Evolutionary conservation across 2,329 filamentous ascomycete genomes (phyloP), one percentile per base, ranked within the genome.

Genomic region (Stagonosporopsis chrysanthemi): DNA sequence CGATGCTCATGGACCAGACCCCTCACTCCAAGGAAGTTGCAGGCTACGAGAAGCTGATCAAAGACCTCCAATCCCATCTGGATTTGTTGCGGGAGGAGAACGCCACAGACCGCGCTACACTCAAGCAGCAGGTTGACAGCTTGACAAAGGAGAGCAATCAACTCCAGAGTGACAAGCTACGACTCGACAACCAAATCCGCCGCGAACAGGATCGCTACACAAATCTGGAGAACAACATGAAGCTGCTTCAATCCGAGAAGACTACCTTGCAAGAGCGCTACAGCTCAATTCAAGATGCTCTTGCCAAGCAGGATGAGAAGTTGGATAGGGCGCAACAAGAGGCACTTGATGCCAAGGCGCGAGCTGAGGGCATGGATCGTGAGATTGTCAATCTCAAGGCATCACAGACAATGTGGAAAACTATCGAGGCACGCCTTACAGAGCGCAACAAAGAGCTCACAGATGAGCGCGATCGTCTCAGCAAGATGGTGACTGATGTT

Each of bases 291-390:
- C 90, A 91, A 1, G 92, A 98, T 71, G 88, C 88, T 50, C 88
- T 92, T 6, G 92, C 92, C 5, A 95, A 92, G 75, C 92, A 97
- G 72, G 96, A 99, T 67, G 83, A 97, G 42, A 88, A 88, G 40
- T 95, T 90, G 2, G 92, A 97, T 69, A 92, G 97, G 76, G 90
- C 94, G 26, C 92, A 92, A 0, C 94, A 98, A 76, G 94, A 99
- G 67, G 84, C 98, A 6, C 88, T 98, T 9, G 95, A 97, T 74
- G 88, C 90, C 5, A 90, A 88, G 73, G 90, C 90, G 29, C 79
- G 94, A 49, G 82, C 90, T 3, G 94, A 99, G 70, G 93, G 92
- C 70, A 85, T 97, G 76, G 90, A 92, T 49, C 92, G 92, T 63
- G 95, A 99, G 74, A 92, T 89, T 51, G 89, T 92, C 15, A 97